Conservation (phyloP, 176 grass and related monocot genomes). For the Ensete glaucum region DNA sequence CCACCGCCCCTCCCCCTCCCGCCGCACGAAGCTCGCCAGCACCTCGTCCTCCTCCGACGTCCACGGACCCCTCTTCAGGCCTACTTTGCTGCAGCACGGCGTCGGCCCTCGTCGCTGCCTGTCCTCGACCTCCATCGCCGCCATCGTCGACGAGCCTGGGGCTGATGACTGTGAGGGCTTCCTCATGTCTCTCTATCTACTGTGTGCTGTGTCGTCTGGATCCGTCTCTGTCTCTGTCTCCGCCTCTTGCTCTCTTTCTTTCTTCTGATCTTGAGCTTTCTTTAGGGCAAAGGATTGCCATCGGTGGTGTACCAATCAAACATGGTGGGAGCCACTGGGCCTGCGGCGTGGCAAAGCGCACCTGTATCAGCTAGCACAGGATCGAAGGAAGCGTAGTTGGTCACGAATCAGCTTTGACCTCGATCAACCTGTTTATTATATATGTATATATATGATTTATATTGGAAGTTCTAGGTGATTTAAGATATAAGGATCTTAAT, state of each 20-base stretch:
- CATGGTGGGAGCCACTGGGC: background rate
- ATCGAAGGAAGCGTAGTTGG: too few relatives aligned
- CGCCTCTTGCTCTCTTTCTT: background rate
- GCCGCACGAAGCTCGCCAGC: conserved; percentile 9
- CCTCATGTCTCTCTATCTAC: conserved; percentile 32
- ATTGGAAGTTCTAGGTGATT: too few relatives aligned
- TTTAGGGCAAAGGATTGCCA: background rate
- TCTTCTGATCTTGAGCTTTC: background rate
- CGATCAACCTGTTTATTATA: too few relatives aligned
- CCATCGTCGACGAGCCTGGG: background rate
- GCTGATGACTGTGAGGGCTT: background rate
- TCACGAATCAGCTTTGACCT: too few relatives aligned
- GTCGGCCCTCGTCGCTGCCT: background rate
- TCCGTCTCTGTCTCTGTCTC: background rate
- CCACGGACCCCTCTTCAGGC: conserved; percentile 17
- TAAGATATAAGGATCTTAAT: too few relatives aligned
- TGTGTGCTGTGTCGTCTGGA: background rate
- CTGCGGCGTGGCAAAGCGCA: too few relatives aligned
- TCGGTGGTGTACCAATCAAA: background rate
- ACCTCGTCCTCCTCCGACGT: conserved; percentile 17
- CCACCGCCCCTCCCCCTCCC: conserved; percentile 21
- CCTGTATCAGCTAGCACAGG: background rate
- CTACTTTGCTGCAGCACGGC: conserved; percentile 12
- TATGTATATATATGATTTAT: too few relatives aligned
- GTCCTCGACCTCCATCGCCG: background rate